Evolutionary conservation across 2,329 filamentous ascomycete species (phyloP).

Genomic region (Exophiala sp.): DNA sequence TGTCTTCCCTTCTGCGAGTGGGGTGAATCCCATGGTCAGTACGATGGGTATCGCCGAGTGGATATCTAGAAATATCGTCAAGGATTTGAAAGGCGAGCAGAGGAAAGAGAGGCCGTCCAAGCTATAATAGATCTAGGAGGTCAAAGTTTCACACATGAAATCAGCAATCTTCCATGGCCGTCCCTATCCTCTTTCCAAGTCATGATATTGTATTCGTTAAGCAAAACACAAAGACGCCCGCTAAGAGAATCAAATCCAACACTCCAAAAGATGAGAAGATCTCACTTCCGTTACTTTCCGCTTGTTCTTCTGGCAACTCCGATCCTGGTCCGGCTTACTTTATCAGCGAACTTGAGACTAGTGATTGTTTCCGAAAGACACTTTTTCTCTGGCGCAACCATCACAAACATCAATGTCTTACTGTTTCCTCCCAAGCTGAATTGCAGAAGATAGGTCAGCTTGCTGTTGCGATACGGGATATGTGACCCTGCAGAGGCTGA

Average conservation of each 20-base stretch:
- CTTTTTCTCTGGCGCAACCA: conserved; percentile 87
- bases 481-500: conserved; percentile 58
- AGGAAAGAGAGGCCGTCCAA: neutral
- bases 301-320: conserved; percentile 25
- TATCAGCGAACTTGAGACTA: conserved; percentile 92
- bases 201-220: neutral
- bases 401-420: conserved; percentile 99
- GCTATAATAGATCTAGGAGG: neutral
- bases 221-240: conserved; percentile 1
- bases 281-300: conserved; percentile 1
- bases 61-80: conserved; percentile 39
- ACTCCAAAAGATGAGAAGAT: neutral
- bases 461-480: conserved; percentile 92
- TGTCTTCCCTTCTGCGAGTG: conserved; percentile 50
- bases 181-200: neutral
- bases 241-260: neutral
- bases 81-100: conserved; percentile 7
- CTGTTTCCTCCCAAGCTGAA: conserved; percentile 92
- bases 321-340: conserved; percentile 52
- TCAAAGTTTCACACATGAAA: neutral
- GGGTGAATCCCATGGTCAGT: conserved; percentile 52
- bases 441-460: conserved; percentile 92
- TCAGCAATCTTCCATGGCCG: neutral
- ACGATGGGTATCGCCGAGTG: conserved; percentile 51
- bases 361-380: conserved; percentile 92